Evolutionary conservation across 352 stramenopile species (phyloP).

Genomic region (Phytophthora litchii): DNA sequence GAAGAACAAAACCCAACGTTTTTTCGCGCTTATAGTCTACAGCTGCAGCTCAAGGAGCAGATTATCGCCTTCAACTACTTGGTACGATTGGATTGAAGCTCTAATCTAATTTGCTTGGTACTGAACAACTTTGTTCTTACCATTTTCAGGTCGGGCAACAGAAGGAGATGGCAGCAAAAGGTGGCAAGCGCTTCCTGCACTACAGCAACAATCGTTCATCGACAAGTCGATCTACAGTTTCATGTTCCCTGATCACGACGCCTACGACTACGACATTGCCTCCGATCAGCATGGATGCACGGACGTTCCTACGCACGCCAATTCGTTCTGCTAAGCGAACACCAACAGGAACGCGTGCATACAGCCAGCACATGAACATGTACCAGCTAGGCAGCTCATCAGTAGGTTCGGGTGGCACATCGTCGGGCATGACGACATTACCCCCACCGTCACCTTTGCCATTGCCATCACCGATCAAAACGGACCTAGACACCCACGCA

Average conservation of each 20-base stretch:
- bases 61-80: slow-evolving; percentile 93
- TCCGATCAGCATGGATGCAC: slow-evolving; percentile 37
- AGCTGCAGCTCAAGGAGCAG: slow-evolving; percentile 90
- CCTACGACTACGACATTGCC: slow-evolving; percentile 33
- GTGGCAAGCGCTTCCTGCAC: slow-evolving; percentile 38
- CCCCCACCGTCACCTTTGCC: slow-evolving; percentile 54
- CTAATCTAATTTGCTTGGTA: slow-evolving; percentile 3
- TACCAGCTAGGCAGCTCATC: slow-evolving; percentile 28
- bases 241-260: slow-evolving; percentile 26
- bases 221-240: slow-evolving; percentile 12
- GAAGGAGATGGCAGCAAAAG: slow-evolving; percentile 71
- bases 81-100: slow-evolving; percentile 38
- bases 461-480: slow-evolving; percentile 84
- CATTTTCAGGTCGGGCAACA: slow-evolving; percentile 58
- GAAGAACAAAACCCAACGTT: slow-evolving; percentile 92
- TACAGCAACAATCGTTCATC: slow-evolving; percentile 32
- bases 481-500: slow-evolving; percentile 81
- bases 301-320: slow-evolving; percentile 36
- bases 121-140: slow-evolving; percentile 1
- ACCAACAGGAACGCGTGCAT: slow-evolving; percentile 22
- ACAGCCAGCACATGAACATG: slow-evolving; percentile 25
- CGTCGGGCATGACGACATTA: slow-evolving; percentile 26
- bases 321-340: slow-evolving; percentile 36
- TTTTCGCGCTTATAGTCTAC: slow-evolving; percentile 85
- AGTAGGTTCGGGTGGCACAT: slow-evolving; percentile 11